phyloP scores from a whole-genome alignment of 2,329 filamentous ascomycete genomes.

The Clarireedia homoeocarpa region DNA sequence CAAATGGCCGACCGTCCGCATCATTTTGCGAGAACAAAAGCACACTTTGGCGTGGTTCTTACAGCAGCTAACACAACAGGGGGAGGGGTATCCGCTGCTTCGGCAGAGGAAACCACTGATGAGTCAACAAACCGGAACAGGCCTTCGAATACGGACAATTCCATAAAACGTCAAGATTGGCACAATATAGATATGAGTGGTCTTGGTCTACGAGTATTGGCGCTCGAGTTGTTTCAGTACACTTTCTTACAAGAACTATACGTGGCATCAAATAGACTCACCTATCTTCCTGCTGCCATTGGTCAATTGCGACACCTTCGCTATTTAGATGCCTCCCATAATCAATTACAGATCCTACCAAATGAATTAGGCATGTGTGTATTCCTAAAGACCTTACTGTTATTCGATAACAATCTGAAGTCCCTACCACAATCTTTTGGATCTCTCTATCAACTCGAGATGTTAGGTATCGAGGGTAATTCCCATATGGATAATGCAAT shows the following conservation, averaged over 20 bases:
- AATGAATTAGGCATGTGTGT: conserved; percentile 96
- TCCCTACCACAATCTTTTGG: conserved; percentile 81
- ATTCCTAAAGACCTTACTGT: conserved; percentile 72
- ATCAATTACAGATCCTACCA: conserved; percentile 74
- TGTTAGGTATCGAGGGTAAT: conserved; percentile 88
- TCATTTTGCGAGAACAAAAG: conserved; percentile 66
- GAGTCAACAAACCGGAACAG: conserved; percentile 44
- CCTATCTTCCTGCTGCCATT: conserved; percentile 69
- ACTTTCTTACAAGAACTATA: conserved; percentile 86
- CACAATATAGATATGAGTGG: conserved; percentile 89
- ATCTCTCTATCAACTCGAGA: conserved; percentile 78
- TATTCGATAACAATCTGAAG: conserved; percentile 86
- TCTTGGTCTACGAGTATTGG: conserved; percentile 82
- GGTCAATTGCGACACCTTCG: conserved; percentile 75
- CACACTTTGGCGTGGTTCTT: conserved; percentile 58
- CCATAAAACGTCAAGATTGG: conserved; percentile 74
- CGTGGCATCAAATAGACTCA: conserved; percentile 86
- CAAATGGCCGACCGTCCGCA: conserved; percentile 60
- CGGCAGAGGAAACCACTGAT: conserved; percentile 42
- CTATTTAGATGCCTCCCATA: conserved; percentile 81
- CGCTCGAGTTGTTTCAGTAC: conserved; percentile 75
- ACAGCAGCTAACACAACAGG: conserved; percentile 42
- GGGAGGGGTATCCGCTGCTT: conserved; percentile 7
- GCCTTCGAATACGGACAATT: conserved; percentile 58
- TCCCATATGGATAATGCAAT: conserved; percentile 69